A percentile compares a stretch with the other conserved stretches of the same genome.
Conservation (phyloP, 768 basidiomycete species). For the Pleurotus tuoliensis region DNA sequence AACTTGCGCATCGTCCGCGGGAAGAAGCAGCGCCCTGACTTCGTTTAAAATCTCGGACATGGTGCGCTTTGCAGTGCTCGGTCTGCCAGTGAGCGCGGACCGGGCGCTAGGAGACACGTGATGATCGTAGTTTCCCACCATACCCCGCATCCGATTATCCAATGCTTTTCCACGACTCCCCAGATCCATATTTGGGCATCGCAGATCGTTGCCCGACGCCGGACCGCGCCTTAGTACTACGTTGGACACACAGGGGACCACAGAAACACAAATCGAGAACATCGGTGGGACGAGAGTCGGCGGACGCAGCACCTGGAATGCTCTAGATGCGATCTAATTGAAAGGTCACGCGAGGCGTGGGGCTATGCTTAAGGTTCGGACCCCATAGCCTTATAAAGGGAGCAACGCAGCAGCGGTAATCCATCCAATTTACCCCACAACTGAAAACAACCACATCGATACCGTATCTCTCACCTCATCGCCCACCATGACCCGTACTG, state of each 20-base stretch:
- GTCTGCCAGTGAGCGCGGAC: not conserved
- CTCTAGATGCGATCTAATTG: not conserved
- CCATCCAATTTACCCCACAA: not conserved
- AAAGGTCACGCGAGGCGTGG: not conserved
- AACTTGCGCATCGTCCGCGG: conserved; percentile 44
- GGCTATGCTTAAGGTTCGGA: not conserved
- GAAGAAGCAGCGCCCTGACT: conserved; percentile 24
- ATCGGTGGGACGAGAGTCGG: not conserved
- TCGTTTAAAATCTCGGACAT: conserved; percentile 15
- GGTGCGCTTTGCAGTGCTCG: not conserved
- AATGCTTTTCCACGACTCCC: too few relatives aligned
- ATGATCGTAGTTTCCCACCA: not conserved
- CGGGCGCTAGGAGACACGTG: not conserved
- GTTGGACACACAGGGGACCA: not conserved
- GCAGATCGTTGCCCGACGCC: too few relatives aligned
- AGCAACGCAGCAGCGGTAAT: not conserved
- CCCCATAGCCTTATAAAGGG: not conserved
- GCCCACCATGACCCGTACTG: conserved; percentile 71
- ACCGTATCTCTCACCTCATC: not conserved
- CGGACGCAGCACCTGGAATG: conserved; percentile 2
- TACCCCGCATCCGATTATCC: not conserved
- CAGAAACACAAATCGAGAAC: not conserved
- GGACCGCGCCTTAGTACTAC: too few relatives aligned
- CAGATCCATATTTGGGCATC: too few relatives aligned
- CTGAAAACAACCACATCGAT: not conserved